phyloP scores from a whole-genome alignment of 2,329 filamentous ascomycete species.

The Tolypocladium paradoxum region DNA sequence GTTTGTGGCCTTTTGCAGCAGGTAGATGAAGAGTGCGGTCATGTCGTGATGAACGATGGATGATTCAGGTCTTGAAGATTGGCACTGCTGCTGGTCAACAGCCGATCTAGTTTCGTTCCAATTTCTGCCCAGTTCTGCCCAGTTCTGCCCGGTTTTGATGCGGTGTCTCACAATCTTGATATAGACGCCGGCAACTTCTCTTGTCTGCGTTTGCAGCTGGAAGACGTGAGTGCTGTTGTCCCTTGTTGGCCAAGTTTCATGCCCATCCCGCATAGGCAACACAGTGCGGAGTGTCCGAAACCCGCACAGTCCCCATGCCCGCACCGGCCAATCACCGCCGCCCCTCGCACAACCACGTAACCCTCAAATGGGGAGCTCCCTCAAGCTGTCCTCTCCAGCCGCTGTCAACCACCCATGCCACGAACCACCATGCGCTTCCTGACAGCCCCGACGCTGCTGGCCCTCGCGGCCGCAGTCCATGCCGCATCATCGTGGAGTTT shows the following conservation, averaged over 20 bases:
- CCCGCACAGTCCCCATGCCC: neutral
- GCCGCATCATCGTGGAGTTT: slow-evolving; percentile 60
- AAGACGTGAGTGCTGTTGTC: too few species aligned
- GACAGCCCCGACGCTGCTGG: slow-evolving; percentile 28
- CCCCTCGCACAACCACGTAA: slow-evolving; percentile 11
- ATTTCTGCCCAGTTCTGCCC: neutral
- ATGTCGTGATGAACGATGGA: neutral
- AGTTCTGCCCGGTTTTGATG: neutral
- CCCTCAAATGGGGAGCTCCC: slow-evolving; percentile 9
- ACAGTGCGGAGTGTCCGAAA: accelerated
- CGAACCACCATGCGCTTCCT: slow-evolving; percentile 25
- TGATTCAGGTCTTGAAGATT: neutral
- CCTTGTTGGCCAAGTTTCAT: neutral
- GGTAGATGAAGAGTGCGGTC: neutral
- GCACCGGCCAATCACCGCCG: neutral
- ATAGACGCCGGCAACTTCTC: too few species aligned
- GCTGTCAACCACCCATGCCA: slow-evolving; percentile 8
- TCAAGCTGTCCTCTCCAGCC: slow-evolving; percentile 20
- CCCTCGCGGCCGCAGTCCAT: slow-evolving; percentile 38
- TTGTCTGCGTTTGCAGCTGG: too few species aligned
- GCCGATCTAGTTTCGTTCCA: neutral
- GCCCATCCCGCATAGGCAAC: neutral
- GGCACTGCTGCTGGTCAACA: neutral
- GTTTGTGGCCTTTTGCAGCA: neutral
- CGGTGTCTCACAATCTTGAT: neutral